Percentiles rank a stretch among this genome's conserved stretches.
These are phyloP conservation scores for Glycyrrhiza uralensis DNA, from an alignment of 306 rosid species.

Conservation along the genomic window DNA sequence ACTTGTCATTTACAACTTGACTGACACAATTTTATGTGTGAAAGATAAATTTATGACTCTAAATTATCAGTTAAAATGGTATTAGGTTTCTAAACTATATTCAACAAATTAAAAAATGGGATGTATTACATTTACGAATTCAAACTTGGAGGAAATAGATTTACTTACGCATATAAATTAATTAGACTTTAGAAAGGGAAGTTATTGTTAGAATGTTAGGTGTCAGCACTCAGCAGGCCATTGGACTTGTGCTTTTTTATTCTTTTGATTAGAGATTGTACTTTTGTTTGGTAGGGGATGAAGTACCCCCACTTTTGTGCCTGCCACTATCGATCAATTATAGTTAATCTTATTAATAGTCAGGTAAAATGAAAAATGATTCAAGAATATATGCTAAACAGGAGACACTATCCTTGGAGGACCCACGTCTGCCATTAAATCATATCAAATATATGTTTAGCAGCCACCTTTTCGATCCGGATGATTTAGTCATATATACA, in stretches of 20 bases:
- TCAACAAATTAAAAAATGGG: too few relatives aligned
- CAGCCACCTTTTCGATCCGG: not conserved
- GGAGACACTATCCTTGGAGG: constrained; percentile 27
- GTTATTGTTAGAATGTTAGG: too few relatives aligned
- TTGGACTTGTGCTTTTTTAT: not conserved
- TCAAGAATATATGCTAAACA: constrained; percentile 28
- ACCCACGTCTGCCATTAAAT: constrained; percentile 51
- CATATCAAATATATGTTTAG: constrained; percentile 27
- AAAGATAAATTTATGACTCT: too few relatives aligned
- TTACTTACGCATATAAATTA: too few relatives aligned
- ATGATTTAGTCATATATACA: constrained; percentile 5
- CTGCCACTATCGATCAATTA: constrained; percentile 31
- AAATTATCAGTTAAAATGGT: too few relatives aligned
- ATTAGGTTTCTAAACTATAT: too few relatives aligned
- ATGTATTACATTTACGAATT: too few relatives aligned
- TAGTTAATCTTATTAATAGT: constrained; percentile 30
- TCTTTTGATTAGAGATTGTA: not conserved
- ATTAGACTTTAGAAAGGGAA: too few relatives aligned
- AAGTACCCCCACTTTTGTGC: constrained; percentile 27
- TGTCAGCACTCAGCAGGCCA: too few relatives aligned
- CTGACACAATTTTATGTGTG: too few relatives aligned
- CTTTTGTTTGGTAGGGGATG: constrained; percentile 27
- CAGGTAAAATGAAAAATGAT: not conserved
- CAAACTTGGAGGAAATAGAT: too few relatives aligned
- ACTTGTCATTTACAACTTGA: too few relatives aligned